A percentile compares a stretch with the other conserved stretches of the same genome.
These are phyloP conservation scores for Microcyclospora tardicrescens DNA, from an alignment of 2,329 filamentous ascomycete genomes.

Conservation along the genomic window DNA sequence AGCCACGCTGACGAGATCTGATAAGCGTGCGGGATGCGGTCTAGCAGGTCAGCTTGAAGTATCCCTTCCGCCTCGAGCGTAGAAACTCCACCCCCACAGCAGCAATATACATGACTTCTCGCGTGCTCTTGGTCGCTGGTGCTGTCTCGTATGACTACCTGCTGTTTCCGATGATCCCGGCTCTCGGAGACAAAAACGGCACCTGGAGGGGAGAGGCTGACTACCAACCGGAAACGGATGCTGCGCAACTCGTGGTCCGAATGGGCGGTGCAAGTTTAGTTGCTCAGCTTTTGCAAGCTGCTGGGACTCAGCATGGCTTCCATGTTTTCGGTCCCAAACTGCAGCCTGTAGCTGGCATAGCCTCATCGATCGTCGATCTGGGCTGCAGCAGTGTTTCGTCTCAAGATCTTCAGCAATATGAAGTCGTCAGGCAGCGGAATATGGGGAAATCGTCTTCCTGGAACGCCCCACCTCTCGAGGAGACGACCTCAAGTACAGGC, in stretches of 20 bases:
- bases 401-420: constrained; percentile 1
- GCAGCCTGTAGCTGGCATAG: constrained; percentile 13
- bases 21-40: no score
- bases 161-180: constrained; percentile 15
- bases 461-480: constrained; percentile 16
- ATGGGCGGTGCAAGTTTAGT: constrained; percentile 20
- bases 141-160: constrained; percentile 22
- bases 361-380: constrained; percentile 19
- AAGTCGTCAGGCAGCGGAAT: constrained; percentile 12
- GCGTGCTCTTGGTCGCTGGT: constrained; percentile 20
- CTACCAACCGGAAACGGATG: constrained; percentile 6
- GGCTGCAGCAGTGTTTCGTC: constrained; percentile 2
- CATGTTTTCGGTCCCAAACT: constrained; percentile 17
- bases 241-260: constrained; percentile 18
- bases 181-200: background rate
- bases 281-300: constrained; percentile 22
- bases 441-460: constrained; percentile 17
- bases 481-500: constrained; percentile 7
- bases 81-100: no score
- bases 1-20: no score
- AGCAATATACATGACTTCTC: constrained; percentile 10
- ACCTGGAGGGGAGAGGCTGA: background rate
- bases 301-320: constrained; percentile 17
- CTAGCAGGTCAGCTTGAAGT: no score
- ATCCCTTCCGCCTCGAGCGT: no score